Evolutionary conservation across 129 eudicot genomes (phyloP).

Genomic region (Escallonia herrerae): DNA sequence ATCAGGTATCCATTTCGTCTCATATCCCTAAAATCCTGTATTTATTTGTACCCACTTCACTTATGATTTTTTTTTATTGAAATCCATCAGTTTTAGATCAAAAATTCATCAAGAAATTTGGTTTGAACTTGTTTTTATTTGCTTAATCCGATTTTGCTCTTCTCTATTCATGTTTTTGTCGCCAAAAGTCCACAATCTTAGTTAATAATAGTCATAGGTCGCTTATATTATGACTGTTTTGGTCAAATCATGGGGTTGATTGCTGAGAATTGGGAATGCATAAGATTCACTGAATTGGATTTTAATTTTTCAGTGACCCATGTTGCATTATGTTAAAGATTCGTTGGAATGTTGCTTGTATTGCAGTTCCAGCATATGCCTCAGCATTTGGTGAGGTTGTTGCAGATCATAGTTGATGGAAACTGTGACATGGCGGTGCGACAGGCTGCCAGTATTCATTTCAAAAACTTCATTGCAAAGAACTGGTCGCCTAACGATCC

Average conservation of each 20-base stretch:
- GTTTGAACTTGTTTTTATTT: not conserved
- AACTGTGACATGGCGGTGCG: constrained; percentile 71
- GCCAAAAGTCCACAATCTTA: not conserved
- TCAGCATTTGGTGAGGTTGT: constrained; percentile 88
- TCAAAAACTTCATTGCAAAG: constrained; percentile 81
- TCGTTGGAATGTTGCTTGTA: not conserved
- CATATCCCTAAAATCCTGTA: not conserved
- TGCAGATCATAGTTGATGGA: constrained; percentile 87
- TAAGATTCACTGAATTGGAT: not conserved
- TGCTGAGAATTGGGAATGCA: not conserved
- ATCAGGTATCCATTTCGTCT: constrained; percentile 30
- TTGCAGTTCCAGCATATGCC: constrained; percentile 80
- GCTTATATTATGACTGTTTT: no score
- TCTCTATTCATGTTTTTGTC: no score
- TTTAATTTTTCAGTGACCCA: not conserved
- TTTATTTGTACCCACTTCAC: not conserved
- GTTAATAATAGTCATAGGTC: no score
- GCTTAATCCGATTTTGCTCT: no score
- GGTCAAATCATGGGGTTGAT: not conserved
- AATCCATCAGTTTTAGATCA: not conserved
- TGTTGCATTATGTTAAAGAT: not conserved
- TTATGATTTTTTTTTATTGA: not conserved
- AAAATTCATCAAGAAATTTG: not conserved
- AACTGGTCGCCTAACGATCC: constrained; percentile 85
- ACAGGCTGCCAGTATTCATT: constrained; percentile 91